A percentile compares a stretch with the other conserved stretches of the same genome.
These are phyloP conservation scores for Macrolepiota albuminosa DNA, from an alignment of 768 basidiomycete genomes.

Conservation along the genomic window DNA sequence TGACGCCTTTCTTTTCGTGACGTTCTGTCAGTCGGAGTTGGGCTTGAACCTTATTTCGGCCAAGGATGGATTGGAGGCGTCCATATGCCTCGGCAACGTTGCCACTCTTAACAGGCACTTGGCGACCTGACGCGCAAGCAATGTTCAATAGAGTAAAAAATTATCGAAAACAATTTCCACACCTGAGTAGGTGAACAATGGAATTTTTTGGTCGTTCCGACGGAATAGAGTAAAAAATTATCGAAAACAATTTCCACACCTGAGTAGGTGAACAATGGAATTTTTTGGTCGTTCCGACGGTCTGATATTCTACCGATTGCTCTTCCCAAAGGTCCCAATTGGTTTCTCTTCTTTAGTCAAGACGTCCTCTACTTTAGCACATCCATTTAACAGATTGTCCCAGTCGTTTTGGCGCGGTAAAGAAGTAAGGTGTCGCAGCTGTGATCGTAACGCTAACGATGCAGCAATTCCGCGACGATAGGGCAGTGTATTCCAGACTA, in stretches of 20 bases:
- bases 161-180: neutral
- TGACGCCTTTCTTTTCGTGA: constrained; percentile 82
- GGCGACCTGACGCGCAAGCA: constrained; percentile 47
- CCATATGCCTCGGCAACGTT: constrained; percentile 44
- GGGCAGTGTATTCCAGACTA: constrained; percentile 5
- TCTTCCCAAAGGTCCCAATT: constrained; percentile 36
- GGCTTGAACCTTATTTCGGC: constrained; percentile 48
- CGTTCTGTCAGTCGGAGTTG: constrained; percentile 48
- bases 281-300: constrained; percentile 15
- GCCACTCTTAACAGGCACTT: constrained; percentile 39
- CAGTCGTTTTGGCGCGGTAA: neutral
- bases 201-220: constrained; percentile 22
- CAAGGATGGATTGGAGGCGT: constrained; percentile 46
- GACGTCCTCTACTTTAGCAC: neutral
- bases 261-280: constrained; percentile 49
- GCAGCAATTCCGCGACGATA: neutral
- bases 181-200: constrained; percentile 55
- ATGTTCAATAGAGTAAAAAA: neutral
- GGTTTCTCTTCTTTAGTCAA: neutral
- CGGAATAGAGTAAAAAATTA: neutral
- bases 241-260: constrained; percentile 24
- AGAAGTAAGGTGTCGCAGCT: constrained; percentile 1
- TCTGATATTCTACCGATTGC: constrained; percentile 23
- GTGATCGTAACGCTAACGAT: constrained; percentile 3
- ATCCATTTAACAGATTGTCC: neutral